A percentile compares a stretch with the other conserved stretches of the same genome.
Conservation (phyloP, 257 asterid species). For the Fraxinus excelsior region DNA sequence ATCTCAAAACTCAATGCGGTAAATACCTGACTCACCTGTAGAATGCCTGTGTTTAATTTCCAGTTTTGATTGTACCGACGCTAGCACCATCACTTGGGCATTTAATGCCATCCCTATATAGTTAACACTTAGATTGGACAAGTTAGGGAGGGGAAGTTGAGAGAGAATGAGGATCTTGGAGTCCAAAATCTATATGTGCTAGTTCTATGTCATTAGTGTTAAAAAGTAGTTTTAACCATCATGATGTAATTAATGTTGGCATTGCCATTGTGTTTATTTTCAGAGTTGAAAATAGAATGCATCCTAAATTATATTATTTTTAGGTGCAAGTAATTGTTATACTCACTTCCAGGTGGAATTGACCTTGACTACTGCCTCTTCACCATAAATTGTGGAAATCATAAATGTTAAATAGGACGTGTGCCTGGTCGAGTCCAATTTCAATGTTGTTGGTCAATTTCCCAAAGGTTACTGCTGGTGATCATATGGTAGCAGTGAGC, state of each 20-base stretch:
- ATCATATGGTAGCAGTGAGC: neutral
- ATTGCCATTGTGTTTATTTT: neutral
- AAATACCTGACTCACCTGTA: constrained; percentile 21
- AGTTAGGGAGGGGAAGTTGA: neutral
- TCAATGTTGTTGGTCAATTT: neutral
- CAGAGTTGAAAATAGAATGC: neutral
- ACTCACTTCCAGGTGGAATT: too few relatives aligned
- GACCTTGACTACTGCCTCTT: too few relatives aligned
- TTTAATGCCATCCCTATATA: neutral
- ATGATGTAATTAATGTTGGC: neutral
- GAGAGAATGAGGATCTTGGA: too few relatives aligned
- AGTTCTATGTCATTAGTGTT: too few relatives aligned
- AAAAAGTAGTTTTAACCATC: neutral
- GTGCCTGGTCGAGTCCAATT: neutral
- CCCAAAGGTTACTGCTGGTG: neutral
- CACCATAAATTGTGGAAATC: neutral
- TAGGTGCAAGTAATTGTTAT: neutral
- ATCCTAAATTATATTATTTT: neutral
- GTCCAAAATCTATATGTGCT: neutral
- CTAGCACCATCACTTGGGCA: neutral
- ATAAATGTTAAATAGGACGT: neutral
- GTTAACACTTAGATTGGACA: neutral
- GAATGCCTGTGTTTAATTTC: constrained; percentile 4
- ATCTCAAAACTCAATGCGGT: constrained; percentile 89
- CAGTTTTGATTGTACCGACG: neutral